A percentile compares a stretch with the other conserved stretches of the same genome.
phyloP scores from a whole-genome alignment of 805 yeast genomes.

The Brettanomyces anomalus region DNA sequence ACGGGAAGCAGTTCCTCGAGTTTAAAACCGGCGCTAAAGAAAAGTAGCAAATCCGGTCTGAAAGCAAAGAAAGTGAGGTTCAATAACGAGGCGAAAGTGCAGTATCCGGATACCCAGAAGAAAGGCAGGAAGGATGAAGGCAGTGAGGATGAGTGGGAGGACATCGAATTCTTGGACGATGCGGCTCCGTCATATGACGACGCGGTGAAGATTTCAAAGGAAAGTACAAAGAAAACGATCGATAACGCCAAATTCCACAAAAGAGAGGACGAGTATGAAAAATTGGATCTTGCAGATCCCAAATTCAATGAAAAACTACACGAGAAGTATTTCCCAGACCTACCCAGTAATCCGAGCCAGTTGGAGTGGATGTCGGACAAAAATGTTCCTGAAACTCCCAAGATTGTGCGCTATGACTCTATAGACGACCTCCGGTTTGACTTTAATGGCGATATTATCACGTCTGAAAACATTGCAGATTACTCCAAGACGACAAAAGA shows the following conservation, averaged over 20 bases:
- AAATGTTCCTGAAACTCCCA: conserved; percentile 32
- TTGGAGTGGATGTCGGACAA: conserved; percentile 84
- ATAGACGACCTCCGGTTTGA: conserved; percentile 77
- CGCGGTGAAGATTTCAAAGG: conserved; percentile 25
- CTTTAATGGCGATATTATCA: conserved; percentile 70
- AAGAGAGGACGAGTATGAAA: conserved; percentile 30
- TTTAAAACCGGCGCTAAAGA: neutral
- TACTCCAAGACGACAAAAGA: conserved; percentile 17
- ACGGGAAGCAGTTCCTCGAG: neutral
- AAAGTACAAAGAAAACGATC: conserved; percentile 28
- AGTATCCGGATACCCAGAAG: conserved; percentile 17
- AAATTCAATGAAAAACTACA: conserved; percentile 71
- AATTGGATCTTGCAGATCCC: conserved; percentile 61
- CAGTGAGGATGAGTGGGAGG: conserved; percentile 6
- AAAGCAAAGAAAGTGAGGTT: conserved; percentile 22
- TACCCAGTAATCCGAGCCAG: conserved; percentile 74
- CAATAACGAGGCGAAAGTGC: conserved; percentile 23
- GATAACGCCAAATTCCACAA: conserved; percentile 45
- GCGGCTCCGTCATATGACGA: conserved; percentile 39
- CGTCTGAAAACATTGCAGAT: conserved; percentile 20
- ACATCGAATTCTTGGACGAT: conserved; percentile 2
- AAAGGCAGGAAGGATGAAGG: conserved; percentile 3
- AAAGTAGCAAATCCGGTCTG: neutral
- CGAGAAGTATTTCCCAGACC: conserved; percentile 79
- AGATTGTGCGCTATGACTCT: conserved; percentile 36